A percentile compares a stretch with the other conserved stretches of the same genome.
phyloP scores from a whole-genome alignment of 352 stramenopile genomes.

The Pythium oligandrum region DNA sequence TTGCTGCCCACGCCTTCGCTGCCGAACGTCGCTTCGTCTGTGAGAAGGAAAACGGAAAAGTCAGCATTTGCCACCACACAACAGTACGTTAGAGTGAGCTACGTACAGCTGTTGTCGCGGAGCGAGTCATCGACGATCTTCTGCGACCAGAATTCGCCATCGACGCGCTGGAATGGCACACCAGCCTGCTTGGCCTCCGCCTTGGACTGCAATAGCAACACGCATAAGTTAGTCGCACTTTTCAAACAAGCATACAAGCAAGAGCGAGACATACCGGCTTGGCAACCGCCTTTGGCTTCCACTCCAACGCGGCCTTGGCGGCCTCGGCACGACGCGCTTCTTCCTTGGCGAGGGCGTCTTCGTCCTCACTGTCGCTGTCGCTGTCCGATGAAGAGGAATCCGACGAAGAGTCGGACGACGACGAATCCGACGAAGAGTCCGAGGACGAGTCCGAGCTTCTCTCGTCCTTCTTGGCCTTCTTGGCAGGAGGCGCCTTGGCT shows the following conservation, averaged over 20 bases:
- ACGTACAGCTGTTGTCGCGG: slow-evolving; percentile 95
- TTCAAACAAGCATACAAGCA: neutral
- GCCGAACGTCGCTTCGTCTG: slow-evolving; percentile 95
- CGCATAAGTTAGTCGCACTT: neutral
- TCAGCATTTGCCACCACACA: too few relatives aligned
- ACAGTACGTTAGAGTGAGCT: neutral
- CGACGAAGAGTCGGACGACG: slow-evolving; percentile 44
- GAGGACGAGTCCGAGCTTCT: slow-evolving; percentile 32
- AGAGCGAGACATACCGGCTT: slow-evolving; percentile 27
- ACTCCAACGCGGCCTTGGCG: slow-evolving; percentile 85
- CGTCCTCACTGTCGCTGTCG: slow-evolving; percentile 37
- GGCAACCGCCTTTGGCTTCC: slow-evolving; percentile 89
- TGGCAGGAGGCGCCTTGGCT: slow-evolving; percentile 14
- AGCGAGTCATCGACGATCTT: slow-evolving; percentile 92
- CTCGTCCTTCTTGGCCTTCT: slow-evolving; percentile 32
- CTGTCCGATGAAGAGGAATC: slow-evolving; percentile 30
- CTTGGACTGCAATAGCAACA: slow-evolving; percentile 21
- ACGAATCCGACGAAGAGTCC: slow-evolving; percentile 34
- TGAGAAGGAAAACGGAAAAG: slow-evolving; percentile 2
- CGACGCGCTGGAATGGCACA: slow-evolving; percentile 97
- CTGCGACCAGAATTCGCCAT: slow-evolving; percentile 93
- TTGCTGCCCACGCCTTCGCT: slow-evolving; percentile 94
- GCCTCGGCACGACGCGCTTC: slow-evolving; percentile 66
- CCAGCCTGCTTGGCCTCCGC: slow-evolving; percentile 71
- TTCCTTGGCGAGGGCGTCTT: slow-evolving; percentile 71